phyloP scores from a whole-genome alignment of 192 early-diverging fungal species.

The Chytriomyces sp. region DNA sequence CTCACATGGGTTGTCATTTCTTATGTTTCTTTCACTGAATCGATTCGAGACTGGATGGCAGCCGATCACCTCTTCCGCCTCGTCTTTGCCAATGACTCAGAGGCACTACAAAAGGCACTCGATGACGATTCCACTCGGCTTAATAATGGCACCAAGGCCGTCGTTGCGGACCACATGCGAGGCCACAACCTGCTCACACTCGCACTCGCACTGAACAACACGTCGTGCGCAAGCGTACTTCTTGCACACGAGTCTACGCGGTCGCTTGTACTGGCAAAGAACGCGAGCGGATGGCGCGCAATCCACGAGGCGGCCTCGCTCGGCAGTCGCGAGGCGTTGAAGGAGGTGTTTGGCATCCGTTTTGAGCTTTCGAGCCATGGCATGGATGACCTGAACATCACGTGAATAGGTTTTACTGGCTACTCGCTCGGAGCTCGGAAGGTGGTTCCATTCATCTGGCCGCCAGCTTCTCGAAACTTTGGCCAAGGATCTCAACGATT shows the following conservation, averaged over 20 bases:
- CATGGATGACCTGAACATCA: too few relatives aligned
- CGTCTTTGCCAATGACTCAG: too few relatives aligned
- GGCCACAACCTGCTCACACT: slow-evolving; percentile 57
- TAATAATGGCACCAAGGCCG: too few relatives aligned
- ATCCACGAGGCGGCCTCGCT: slow-evolving; percentile 54
- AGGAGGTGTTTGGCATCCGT: slow-evolving; percentile 26
- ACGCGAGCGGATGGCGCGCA: slow-evolving; percentile 49
- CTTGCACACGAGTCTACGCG: slow-evolving; percentile 31
- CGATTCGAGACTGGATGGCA: too few relatives aligned
- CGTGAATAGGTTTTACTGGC: too few relatives aligned
- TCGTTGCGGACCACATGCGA: slow-evolving; percentile 4
- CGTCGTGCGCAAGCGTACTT: slow-evolving; percentile 39
- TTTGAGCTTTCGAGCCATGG: too few relatives aligned
- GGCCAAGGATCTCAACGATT: slow-evolving; percentile 42
- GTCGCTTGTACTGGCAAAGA: slow-evolving; percentile 35
- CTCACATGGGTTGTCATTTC: too few relatives aligned
- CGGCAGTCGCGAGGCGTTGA: slow-evolving; percentile 49
- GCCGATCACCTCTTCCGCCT: too few relatives aligned
- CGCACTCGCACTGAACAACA: slow-evolving; percentile 43
- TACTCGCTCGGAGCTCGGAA: slow-evolving; percentile 33
- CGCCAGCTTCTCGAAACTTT: slow-evolving; percentile 19
- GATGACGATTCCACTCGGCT: too few relatives aligned
- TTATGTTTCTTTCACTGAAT: too few relatives aligned
- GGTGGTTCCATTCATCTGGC: not conserved
- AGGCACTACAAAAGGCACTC: too few relatives aligned